Conservation (phyloP, 2,329 filamentous ascomycete genomes). For the Botrytis aclada region DNA sequence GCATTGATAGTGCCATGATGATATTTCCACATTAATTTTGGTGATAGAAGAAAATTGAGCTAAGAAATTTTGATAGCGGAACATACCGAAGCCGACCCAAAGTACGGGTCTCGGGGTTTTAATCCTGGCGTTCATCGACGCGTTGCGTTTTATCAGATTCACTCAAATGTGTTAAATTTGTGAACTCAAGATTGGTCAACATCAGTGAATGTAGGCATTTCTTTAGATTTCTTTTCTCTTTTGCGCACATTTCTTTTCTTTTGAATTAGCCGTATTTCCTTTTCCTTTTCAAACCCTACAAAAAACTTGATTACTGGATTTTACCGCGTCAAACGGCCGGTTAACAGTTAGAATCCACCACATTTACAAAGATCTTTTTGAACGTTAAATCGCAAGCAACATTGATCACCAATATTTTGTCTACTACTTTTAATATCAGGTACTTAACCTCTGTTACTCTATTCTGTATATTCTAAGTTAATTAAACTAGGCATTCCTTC, state of each 20-base stretch:
- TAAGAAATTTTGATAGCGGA: constrained; percentile 8
- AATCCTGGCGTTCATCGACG: constrained; percentile 12
- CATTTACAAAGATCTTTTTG: not conserved
- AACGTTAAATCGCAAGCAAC: not conserved
- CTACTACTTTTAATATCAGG: not conserved
- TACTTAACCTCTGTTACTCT: not conserved
- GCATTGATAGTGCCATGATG: constrained; percentile 18
- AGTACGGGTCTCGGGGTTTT: not conserved
- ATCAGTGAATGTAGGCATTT: not conserved
- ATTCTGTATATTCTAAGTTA: not conserved
- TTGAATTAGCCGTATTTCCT: not conserved
- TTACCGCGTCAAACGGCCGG: not conserved
- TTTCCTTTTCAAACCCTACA: not conserved
- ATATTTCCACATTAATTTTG: not conserved
- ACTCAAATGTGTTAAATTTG: not conserved
- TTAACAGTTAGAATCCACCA: not conserved
- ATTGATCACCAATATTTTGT: not conserved
- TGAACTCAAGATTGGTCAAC: not conserved
- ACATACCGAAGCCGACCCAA: not conserved
- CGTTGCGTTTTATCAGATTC: constrained; percentile 8
- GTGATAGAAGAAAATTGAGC: not conserved
- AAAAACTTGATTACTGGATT: not conserved
- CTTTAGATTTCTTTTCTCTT: not conserved
- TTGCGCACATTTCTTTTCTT: not conserved
- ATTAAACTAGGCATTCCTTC: not conserved